Evolutionary conservation across 306 rosid genomes (phyloP).

Genomic region (Rosa rugosa): DNA sequence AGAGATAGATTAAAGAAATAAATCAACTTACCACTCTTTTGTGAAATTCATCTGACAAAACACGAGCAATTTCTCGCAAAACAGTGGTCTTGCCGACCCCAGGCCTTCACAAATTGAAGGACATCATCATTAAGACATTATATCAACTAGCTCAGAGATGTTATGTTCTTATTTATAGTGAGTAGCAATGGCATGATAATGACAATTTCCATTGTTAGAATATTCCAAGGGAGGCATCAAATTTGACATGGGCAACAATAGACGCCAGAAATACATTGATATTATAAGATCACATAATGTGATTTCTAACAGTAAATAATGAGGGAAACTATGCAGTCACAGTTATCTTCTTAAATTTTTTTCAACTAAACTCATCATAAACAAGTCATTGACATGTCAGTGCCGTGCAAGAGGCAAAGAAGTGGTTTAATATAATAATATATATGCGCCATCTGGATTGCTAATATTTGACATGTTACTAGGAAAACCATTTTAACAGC

Average conservation of each 20-base stretch:
- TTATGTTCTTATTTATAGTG: background rate
- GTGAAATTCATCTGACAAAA: slow-evolving; percentile 58
- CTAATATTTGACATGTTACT: background rate
- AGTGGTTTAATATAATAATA: background rate
- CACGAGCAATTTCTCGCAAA: slow-evolving; percentile 67
- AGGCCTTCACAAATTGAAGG: slow-evolving; percentile 48
- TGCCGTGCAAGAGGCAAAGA: background rate
- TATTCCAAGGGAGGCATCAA: slow-evolving; percentile 13
- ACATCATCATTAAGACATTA: slow-evolving; percentile 12
- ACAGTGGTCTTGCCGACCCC: slow-evolving; percentile 81
- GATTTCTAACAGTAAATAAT: background rate
- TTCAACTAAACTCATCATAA: background rate
- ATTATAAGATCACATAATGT: background rate
- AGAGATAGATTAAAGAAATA: slow-evolving; percentile 12
- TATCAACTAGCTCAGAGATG: slow-evolving; percentile 1
- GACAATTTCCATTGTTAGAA: background rate
- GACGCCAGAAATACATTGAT: background rate
- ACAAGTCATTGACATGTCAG: background rate
- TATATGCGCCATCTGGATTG: background rate
- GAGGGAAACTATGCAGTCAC: background rate
- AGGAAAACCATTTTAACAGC: background rate
- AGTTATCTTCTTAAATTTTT: background rate
- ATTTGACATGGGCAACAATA: background rate
- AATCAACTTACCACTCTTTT: slow-evolving; percentile 63
- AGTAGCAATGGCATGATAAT: background rate